Conservation (phyloP, 306 rosid species). For the Hippophae tibetana region DNA sequence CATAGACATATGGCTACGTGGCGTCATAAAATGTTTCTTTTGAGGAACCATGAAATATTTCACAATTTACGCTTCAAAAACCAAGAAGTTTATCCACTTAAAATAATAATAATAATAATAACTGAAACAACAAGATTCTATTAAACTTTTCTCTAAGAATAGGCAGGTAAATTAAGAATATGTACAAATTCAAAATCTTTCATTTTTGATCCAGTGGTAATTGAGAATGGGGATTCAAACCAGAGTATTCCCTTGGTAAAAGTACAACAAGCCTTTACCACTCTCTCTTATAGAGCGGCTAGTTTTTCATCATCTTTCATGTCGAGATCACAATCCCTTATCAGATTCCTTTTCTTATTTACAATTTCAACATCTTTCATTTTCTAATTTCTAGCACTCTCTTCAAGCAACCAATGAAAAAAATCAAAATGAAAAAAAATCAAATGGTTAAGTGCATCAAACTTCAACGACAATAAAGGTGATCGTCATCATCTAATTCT, state of each 20-base stretch:
- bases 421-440: neutral
- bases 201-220: too few species aligned
- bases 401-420: conserved; percentile 24
- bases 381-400: conserved; percentile 19
- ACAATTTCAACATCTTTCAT: conserved; percentile 37
- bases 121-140: conserved; percentile 17
- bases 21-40: neutral
- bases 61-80: neutral
- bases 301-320: too few species aligned
- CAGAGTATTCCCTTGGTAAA: too few species aligned
- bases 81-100: neutral
- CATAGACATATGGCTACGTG: too few species aligned
- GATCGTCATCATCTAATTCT: conserved; percentile 81
- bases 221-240: too few species aligned
- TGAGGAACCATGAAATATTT: neutral
- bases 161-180: conserved; percentile 32
- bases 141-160: conserved; percentile 31
- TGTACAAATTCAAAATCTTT: conserved; percentile 25
- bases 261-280: too few species aligned
- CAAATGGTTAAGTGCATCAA: neutral
- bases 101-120: neutral
- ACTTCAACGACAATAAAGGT: conserved; percentile 44
- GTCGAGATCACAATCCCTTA: conserved; percentile 6
- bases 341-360: conserved; percentile 42
- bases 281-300: too few species aligned